Evolutionary conservation across 805 yeast species (phyloP).

Genomic region (Aciculoconidium aculeatum): DNA sequence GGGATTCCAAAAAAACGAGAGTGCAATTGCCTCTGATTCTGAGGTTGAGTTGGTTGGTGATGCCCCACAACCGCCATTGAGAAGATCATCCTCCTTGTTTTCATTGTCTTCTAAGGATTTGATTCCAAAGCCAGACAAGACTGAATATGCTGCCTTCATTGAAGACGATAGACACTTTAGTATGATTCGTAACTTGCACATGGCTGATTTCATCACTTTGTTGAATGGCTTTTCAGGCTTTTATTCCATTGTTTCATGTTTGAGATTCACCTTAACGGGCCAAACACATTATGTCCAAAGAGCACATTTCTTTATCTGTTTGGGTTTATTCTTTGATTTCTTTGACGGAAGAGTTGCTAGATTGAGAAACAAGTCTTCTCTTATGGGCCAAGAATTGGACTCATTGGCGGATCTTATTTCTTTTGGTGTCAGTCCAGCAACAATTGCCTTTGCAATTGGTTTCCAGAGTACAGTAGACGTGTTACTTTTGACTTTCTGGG

Average conservation of each 20-base stretch:
- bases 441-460: conserved; percentile 88
- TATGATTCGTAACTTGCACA: conserved; percentile 78
- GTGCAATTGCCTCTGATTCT: conserved; percentile 32
- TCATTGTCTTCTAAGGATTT: conserved; percentile 41
- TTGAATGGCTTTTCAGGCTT: conserved; percentile 93
- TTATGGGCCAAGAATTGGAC: conserved; percentile 97
- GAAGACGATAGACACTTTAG: conserved; percentile 82
- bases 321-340: conserved; percentile 93
- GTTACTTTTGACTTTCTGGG: conserved; percentile 72
- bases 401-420: conserved; percentile 93
- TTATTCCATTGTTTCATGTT: conserved; percentile 80
- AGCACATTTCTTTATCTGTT: conserved; percentile 82
- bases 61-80: conserved; percentile 27
- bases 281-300: conserved; percentile 69
- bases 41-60: no score
- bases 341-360: conserved; percentile 97
- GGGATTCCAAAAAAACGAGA: conserved; percentile 23
- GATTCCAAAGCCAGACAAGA: conserved; percentile 70
- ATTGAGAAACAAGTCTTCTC: conserved; percentile 80
- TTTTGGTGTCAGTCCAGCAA: conserved; percentile 94
- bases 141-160: conserved; percentile 73
- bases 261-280: conserved; percentile 71
- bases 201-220: conserved; percentile 95
- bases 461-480: conserved; percentile 80
- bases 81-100: conserved; percentile 51